phyloP scores from a whole-genome alignment of 768 basidiomycete genomes.

The Pulveroboletus sp. region DNA sequence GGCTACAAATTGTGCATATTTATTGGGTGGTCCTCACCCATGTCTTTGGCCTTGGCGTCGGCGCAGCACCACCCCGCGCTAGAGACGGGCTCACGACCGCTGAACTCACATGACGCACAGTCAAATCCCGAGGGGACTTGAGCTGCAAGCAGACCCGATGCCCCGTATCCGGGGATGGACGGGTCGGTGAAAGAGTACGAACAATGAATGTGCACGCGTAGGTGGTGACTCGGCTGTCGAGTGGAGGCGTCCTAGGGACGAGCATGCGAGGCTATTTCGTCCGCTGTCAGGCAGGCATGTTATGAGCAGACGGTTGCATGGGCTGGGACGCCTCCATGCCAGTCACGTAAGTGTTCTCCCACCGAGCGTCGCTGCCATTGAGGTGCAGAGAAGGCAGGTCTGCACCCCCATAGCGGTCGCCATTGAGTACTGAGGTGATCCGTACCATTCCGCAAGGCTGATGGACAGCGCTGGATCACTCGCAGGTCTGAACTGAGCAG shows the following conservation, averaged over 20 bases:
- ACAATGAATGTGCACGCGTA: background rate
- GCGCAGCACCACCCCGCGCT: background rate
- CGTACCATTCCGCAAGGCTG: background rate
- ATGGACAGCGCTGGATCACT: too few relatives aligned
- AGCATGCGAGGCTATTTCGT: constrained; percentile 4
- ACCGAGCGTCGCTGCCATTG: too few relatives aligned
- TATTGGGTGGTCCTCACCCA: constrained; percentile 1
- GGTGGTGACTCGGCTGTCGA: background rate
- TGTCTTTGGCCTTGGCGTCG: background rate
- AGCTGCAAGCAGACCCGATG: background rate
- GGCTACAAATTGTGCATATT: constrained; percentile 2
- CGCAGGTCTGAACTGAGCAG: too few relatives aligned
- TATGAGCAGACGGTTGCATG: background rate
- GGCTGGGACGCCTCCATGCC: background rate
- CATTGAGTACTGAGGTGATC: too few relatives aligned
- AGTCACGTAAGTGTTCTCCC: too few relatives aligned
- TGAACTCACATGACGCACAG: too few relatives aligned
- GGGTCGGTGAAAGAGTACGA: too few relatives aligned
- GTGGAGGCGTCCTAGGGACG: background rate
- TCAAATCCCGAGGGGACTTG: too few relatives aligned
- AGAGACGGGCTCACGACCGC: background rate
- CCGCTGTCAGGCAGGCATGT: constrained; percentile 9
- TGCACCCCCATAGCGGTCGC: too few relatives aligned
- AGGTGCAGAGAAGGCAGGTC: too few relatives aligned
- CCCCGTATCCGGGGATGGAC: background rate